Conservation (phyloP, 2,329 filamentous ascomycete species). For the Ophiostoma sp. region DNA sequence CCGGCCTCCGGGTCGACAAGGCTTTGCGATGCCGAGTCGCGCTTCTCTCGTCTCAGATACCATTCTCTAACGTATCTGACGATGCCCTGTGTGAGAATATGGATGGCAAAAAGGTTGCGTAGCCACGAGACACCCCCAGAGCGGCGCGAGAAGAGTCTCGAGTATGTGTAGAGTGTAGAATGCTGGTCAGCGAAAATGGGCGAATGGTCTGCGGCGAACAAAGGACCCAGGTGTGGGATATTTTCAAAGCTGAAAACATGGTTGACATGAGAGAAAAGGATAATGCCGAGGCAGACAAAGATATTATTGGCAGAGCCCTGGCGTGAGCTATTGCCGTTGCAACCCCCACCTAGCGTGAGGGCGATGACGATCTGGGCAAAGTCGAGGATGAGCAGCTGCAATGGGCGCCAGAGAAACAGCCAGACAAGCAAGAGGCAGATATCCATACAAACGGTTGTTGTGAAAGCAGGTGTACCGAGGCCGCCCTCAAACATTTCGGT, state of each 20-base stretch:
- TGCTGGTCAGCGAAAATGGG: conserved; percentile 40
- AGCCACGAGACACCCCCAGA: conserved; percentile 60
- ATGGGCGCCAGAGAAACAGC: conserved; percentile 79
- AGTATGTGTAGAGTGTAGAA: conserved; percentile 43
- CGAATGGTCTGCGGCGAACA: conserved; percentile 31
- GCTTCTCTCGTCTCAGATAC: conserved; percentile 57
- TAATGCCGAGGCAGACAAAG: conserved; percentile 64
- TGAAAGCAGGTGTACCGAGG: conserved; percentile 76
- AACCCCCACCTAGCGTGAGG: conserved; percentile 79
- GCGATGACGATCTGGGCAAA: conserved; percentile 91
- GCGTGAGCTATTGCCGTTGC: conserved; percentile 44
- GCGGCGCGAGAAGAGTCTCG: conserved; percentile 47
- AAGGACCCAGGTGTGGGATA: conserved; percentile 38
- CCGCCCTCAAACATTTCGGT: conserved; percentile 89
- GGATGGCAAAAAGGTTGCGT: conserved; percentile 63
- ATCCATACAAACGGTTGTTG: conserved; percentile 79
- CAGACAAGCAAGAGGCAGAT: conserved; percentile 76
- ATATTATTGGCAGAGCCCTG: conserved; percentile 67
- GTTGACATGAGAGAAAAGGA: conserved; percentile 51
- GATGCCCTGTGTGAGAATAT: conserved; percentile 68
- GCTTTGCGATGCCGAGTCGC: conserved; percentile 41
- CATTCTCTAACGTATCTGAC: conserved; percentile 65
- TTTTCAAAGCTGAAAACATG: conserved; percentile 41
- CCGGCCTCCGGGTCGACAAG: conserved; percentile 59
- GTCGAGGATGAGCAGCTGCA: conserved; percentile 83